phyloP scores from a whole-genome alignment of 441 rosid species.

The Lepidium campestre region DNA sequence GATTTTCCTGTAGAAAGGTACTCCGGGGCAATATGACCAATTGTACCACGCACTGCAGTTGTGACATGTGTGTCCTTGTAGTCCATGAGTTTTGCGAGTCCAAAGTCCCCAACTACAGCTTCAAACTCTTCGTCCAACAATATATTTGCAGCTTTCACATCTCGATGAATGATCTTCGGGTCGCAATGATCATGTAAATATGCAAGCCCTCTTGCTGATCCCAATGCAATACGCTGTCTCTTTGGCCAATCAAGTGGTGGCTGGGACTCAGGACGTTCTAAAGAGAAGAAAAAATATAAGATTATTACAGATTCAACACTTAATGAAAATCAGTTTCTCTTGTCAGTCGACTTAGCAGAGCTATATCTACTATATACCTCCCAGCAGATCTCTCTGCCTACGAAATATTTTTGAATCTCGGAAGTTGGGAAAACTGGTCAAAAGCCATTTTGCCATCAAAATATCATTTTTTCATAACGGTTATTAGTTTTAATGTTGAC shows the following conservation, averaged over 20 bases:
- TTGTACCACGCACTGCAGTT: conserved; percentile 75
- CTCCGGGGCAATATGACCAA: conserved; percentile 76
- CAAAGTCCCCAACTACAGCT: conserved; percentile 78
- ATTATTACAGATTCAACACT: conserved; percentile 3
- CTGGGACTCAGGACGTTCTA: conserved; percentile 52
- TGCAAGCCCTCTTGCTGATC: conserved; percentile 73
- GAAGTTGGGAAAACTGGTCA: background rate
- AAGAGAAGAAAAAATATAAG: conserved; percentile 16
- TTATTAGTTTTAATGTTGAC: background rate
- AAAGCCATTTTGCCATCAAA: background rate
- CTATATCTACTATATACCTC: background rate
- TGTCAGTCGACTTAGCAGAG: background rate
- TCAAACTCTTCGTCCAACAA: conserved; percentile 70
- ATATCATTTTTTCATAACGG: background rate
- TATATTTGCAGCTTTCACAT: conserved; percentile 77
- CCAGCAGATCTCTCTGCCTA: background rate
- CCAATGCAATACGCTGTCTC: conserved; percentile 54
- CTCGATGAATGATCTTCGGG: conserved; percentile 75
- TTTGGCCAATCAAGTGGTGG: conserved; percentile 53
- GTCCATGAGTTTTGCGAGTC: conserved; percentile 75
- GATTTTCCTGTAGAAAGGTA: conserved; percentile 76
- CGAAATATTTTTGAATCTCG: background rate
- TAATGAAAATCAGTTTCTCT: background rate
- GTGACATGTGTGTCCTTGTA: conserved; percentile 75
- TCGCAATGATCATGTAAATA: conserved; percentile 73